phyloP scores from a whole-genome alignment of 192 early-diverging fungal species.

The Coemansia sp. region DNA sequence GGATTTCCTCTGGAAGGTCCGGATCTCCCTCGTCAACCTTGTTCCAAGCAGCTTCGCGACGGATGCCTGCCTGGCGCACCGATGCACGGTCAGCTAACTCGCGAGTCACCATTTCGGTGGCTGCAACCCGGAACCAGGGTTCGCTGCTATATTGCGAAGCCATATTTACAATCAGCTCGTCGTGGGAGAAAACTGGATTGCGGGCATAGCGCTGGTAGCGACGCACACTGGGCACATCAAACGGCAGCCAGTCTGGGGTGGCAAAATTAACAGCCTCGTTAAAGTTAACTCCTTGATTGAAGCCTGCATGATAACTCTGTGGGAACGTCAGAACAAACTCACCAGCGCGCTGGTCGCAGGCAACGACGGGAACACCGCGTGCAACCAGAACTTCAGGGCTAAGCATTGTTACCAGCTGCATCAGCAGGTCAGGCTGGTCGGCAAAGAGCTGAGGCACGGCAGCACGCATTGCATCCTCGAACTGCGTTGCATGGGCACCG shows the following conservation, averaged over 20 bases:
- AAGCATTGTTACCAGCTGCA: constrained; percentile 92
- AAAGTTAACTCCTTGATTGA: constrained; percentile 98
- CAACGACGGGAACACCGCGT: constrained; percentile 73
- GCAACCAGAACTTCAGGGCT: constrained; percentile 69
- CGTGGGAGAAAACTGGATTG: constrained; percentile 92
- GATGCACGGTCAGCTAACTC: constrained; percentile 56
- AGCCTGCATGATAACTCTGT: constrained; percentile 91
- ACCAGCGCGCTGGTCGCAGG: constrained; percentile 84
- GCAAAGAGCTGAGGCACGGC: constrained; percentile 87
- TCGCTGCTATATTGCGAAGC: constrained; percentile 10
- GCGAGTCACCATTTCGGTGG: constrained; percentile 53
- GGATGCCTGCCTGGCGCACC: constrained; percentile 16
- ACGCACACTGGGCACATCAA: constrained; percentile 72
- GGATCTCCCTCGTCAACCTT: constrained; percentile 44
- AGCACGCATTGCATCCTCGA: constrained; percentile 79
- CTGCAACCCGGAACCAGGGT: constrained; percentile 46
- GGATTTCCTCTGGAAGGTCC: constrained; percentile 49
- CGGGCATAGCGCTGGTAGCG: constrained; percentile 78
- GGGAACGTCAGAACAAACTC: constrained; percentile 96
- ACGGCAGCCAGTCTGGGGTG: constrained; percentile 84
- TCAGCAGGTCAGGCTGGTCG: constrained; percentile 85
- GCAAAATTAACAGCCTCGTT: constrained; percentile 98
- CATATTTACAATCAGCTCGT: constrained; percentile 78
- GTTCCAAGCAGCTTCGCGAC: constrained; percentile 31
- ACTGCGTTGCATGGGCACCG: constrained; percentile 68